Base-by-base conservation (phyloP, 2,329 filamentous ascomycete species). In the Penicillium expansum region DNA sequence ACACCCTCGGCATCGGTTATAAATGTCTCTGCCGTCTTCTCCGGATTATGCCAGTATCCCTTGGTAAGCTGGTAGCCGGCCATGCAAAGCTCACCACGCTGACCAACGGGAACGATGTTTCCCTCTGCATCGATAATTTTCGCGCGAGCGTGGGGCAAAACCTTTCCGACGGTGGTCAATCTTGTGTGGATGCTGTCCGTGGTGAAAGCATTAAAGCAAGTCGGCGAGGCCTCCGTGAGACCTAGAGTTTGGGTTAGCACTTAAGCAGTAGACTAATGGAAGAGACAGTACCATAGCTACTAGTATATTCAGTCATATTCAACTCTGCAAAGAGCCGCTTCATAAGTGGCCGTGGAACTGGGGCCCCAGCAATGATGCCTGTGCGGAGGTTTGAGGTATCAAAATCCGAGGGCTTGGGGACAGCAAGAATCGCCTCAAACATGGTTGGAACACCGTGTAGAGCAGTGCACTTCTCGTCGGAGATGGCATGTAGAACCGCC, bases 401-500 rank as follows among this genome's bases (percentile, higher is more conserved):
- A 64, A 82, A 83, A 16, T 74, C 69, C 3, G 65, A 62, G 0
- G 80, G 80, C 54, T 80, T 76, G n/a, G 77, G 76, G 1, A 81
- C 67, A 38, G 73, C 73, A 55, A 84, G 76, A 10, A 83, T 78
- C 0, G 86, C 86, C 69, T 91, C 88, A 72, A 92, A 91, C 90
- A 93, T 93, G 55, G 90, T 89, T 0, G 90, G 90, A 0, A 93
- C 90, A 33, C 90, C 90, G 69, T 92, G 89, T 0, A 93, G 79
- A 0, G 87, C 90, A 0, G 90, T 93, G 71, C 86, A 89, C 44
- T 79, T 76, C 68, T 90, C 86, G 51, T 86, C 80, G 1, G 82
- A 81, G 38, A 93, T 84, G 52, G 88, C 86, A 42, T 79, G 79
- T 33, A 92, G 79, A 2, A 87, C 87, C 0, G 87, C 84, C 5